Evolutionary conservation across 805 yeast species (phyloP), one percentile per base, ranked within the genome.

Genomic region (Candida railenensis): DNA sequence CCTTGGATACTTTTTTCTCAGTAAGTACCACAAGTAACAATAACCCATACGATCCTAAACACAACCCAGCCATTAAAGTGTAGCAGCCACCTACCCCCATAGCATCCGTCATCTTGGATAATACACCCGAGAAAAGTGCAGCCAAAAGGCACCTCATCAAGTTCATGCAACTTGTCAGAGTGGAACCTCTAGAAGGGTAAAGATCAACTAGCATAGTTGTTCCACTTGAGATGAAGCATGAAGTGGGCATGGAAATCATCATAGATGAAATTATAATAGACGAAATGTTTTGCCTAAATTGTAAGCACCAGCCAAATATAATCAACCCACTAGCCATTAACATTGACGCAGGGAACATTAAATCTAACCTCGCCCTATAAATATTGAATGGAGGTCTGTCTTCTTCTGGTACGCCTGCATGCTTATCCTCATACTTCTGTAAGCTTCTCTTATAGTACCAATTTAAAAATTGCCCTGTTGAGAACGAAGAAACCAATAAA

Each of bases 71-170:
- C 73, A 87, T 63, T n/a, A 89, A 70, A 0, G 95, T 83, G 56
- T 82, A 88, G 1, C 87, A 78, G 15, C 96, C 94, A 1, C 96
- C 96, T 11, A 78, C 63, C 0, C 80, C 80, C 79, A 90, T 70
- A 0, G 67, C 49, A 0, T 47, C 45, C 12, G 73, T 69, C 92
- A 90, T 86, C 42, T 66, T 73, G 18, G 81, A 76, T 18, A 88
- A 69, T 2, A 82, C 83, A 0, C 87, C 94, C 18, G 85, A 74
- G 37, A 86, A 82, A 1, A 80, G 74, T 0, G 96, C 96, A 25
- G 85, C 83, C 41, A 81, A 55, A n/a, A 79, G 69, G 59, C 96
- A 90, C 54, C 97, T 70, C 19, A 82, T 73, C 22, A 89, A 66
- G 57, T 90, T 90, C 51, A 85, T 72, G 42, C 86, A 74, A 8